These are phyloP conservation scores for Diaporthe batatas DNA, from an alignment of 2,329 filamentous ascomycete genomes.

Conservation along the genomic window DNA sequence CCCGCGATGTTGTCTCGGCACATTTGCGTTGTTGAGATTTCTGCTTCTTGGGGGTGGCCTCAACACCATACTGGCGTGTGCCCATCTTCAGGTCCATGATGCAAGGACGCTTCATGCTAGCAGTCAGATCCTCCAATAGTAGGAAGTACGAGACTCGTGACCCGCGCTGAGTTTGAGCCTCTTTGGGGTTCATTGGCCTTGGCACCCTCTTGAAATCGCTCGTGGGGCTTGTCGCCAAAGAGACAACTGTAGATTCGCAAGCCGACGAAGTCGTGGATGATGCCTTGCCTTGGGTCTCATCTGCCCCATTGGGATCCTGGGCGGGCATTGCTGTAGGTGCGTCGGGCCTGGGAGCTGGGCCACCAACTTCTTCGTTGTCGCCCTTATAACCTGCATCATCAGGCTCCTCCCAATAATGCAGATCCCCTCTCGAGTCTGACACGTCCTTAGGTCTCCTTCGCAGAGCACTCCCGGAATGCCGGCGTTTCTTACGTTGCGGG, in stretches of 20 bases:
- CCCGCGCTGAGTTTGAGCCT: conserved; percentile 74
- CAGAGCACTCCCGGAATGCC: conserved; percentile 90
- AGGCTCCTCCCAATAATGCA: conserved; percentile 93
- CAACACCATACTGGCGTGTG: conserved; percentile 94
- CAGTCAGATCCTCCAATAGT: conserved; percentile 92
- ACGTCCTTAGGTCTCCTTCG: conserved; percentile 81
- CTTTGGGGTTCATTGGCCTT: conserved; percentile 80
- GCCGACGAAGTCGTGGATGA: conserved; percentile 50
- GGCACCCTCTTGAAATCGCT: conserved; percentile 60
- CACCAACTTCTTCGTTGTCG: conserved; percentile 64
- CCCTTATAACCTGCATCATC: conserved; percentile 85
- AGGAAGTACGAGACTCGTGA: conserved; percentile 91
- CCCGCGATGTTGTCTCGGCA: conserved; percentile 88
- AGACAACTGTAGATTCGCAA: conserved; percentile 50
- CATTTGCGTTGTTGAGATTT: conserved; percentile 94
- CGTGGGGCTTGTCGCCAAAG: conserved; percentile 55
- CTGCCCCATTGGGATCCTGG: conserved; percentile 35
- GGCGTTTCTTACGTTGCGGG: conserved; percentile 69
- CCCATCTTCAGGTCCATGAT: conserved; percentile 99
- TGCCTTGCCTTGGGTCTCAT: conserved; percentile 39
- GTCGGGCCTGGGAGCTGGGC: conserved; percentile 38
- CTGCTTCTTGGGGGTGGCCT: conserved; percentile 92
- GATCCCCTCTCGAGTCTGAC: conserved; percentile 75
- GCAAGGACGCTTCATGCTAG: conserved; percentile 95
- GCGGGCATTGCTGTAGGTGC: conserved; percentile 33